A percentile compares a stretch with the other conserved stretches of the same genome.
phyloP scores from a whole-genome alignment of 805 yeast genomes.

The Cyberlindnera euphorbiae region DNA sequence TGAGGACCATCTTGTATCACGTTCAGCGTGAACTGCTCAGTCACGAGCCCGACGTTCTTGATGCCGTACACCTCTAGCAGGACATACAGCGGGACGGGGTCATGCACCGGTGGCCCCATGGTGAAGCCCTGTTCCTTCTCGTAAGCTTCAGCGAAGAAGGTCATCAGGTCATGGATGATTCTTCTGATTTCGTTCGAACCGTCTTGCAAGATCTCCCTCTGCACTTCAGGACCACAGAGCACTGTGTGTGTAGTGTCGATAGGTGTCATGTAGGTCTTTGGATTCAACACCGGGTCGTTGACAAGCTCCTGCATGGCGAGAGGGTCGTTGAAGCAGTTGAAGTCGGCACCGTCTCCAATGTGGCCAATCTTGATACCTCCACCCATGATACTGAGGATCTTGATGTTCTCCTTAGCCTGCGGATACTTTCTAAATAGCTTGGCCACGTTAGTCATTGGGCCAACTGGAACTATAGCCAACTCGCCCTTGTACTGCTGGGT shows the following conservation, averaged over 20 bases:
- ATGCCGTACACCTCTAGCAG: conserved; percentile 35
- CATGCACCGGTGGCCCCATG: conserved; percentile 75
- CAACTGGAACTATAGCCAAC: conserved; percentile 65
- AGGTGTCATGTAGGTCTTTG: conserved; percentile 54
- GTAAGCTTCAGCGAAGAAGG: conserved; percentile 44
- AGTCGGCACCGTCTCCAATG: conserved; percentile 53
- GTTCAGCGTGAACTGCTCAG: conserved; percentile 2
- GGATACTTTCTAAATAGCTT: conserved; percentile 52
- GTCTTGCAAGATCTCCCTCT: conserved; percentile 33
- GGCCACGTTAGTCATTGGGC: conserved; percentile 72
- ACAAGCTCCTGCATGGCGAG: conserved; percentile 62
- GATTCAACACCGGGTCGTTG: conserved; percentile 36
- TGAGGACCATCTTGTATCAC: conserved; percentile 4
- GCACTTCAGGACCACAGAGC: conserved; percentile 41
- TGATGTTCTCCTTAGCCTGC: conserved; percentile 42
- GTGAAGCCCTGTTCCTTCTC: conserved; percentile 33
- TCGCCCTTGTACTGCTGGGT: conserved; percentile 40
- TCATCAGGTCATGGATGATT: conserved; percentile 49
- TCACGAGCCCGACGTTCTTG: conserved; percentile 15
- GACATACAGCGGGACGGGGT: conserved; percentile 66
- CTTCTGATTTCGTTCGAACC: conserved; percentile 41
- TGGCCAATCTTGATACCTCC: conserved; percentile 42
- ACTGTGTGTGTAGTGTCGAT: conserved; percentile 68
- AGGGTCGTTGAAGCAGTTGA: conserved; percentile 73
- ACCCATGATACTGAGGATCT: conserved; percentile 69